Evolutionary conservation across 768 basidiomycete species (phyloP).

Genomic region (Candolleomyces aberdarensis): DNA sequence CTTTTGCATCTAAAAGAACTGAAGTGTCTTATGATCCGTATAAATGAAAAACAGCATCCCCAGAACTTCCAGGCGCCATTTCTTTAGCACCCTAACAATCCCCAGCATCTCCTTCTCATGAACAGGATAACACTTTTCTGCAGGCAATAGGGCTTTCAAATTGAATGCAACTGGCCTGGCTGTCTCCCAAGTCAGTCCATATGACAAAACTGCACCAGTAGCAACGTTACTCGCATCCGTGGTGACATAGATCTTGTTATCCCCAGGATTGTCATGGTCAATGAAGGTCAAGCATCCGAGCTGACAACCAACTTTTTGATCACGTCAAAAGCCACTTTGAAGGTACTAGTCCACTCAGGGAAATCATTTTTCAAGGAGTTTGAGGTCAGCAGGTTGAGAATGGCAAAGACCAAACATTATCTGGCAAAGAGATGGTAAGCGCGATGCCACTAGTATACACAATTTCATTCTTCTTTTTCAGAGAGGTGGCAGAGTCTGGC

Average conservation of each 20-base stretch:
- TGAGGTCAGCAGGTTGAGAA: neutral
- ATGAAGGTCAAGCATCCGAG: conserved; percentile 9
- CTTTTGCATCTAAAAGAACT: conserved; percentile 26
- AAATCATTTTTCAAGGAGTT: neutral
- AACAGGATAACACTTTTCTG: conserved; percentile 30
- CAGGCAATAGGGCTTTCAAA: conserved; percentile 21
- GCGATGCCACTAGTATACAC: neutral
- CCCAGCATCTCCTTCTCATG: conserved; percentile 37
- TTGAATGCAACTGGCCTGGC: conserved; percentile 29
- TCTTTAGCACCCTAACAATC: conserved; percentile 25
- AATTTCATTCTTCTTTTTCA: too few species aligned
- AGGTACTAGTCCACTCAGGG: conserved; percentile 6
- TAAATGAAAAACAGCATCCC: conserved; percentile 20
- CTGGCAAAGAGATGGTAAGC: neutral
- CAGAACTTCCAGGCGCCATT: conserved; percentile 20
- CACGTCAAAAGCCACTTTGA: conserved; percentile 19
- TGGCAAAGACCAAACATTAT: neutral
- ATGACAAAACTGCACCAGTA: conserved; percentile 26
- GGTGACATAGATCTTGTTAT: conserved; percentile 30
- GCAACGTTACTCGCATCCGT: conserved; percentile 26
- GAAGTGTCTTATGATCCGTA: conserved; percentile 34
- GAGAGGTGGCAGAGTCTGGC: too few species aligned
- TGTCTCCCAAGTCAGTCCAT: conserved; percentile 25
- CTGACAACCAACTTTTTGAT: conserved; percentile 15
- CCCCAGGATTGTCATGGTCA: conserved; percentile 8